Base-by-base conservation (phyloP, 208 protist genomes). In the Herpetomonas tarakana region DNA sequence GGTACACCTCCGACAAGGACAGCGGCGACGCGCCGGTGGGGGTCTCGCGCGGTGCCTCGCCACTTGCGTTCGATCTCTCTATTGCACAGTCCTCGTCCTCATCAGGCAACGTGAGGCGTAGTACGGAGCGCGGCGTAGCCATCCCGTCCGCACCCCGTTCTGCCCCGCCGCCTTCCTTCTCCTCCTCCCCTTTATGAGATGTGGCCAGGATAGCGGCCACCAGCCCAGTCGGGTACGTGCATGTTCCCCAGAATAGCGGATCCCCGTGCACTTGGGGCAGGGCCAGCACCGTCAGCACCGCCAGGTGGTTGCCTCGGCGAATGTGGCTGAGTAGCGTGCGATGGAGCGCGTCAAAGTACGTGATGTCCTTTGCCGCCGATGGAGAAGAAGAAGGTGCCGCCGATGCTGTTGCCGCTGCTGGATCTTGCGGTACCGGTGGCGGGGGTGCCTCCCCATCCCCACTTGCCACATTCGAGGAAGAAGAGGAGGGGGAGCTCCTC, bases 161-260 rank as follows among this genome's bases (percentile, higher is more conserved):
- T n/a, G n/a, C n/a, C n/a, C n/a, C n/a, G n/a, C n/a, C n/a, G n/a
- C n/a, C n/a, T 6, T 41, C 35, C 35, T 41, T 41, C 35, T 41
- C 35, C n/a, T n/a, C n/a, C n/a, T n/a, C n/a, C n/a, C n/a, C n/a
- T n/a, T n/a, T n/a, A n/a, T n/a, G n/a, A n/a, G n/a, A n/a, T 41
- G 35, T 41, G 35, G 35, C 35, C 31, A 89, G 57, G 30, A 86
- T 46, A 2, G 80, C 72, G 7, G 80, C 74, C 16, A 71, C 72
- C 39, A 93, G 64, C 0, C 83, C 87, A 16, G 58, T 72, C 3
- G 58, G 66, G 60, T 93, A 93, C 16, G 71, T 88, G 63, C 87
- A 93, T 7, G 78, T 88, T 3, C 57, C 68, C 82, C 87, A 91
- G 50, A 88, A 93, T n/a, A 79, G 58, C 6, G 75, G 53, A 53